phyloP scores from a whole-genome alignment of 805 yeast genomes.

The Teunomyces pallodes region DNA sequence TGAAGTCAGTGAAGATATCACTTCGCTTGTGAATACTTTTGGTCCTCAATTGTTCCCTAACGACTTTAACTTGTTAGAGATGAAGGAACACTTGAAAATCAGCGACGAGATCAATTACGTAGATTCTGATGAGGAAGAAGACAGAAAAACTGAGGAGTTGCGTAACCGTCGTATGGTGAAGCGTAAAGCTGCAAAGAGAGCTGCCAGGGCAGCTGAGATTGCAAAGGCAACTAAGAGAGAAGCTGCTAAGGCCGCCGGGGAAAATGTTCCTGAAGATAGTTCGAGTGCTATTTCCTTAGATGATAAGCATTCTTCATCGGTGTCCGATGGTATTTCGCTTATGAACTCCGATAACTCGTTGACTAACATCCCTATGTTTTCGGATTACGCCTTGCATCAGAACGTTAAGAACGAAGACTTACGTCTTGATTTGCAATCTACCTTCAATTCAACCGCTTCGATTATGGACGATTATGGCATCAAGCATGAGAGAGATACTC shows the following conservation, averaged over 20 bases:
- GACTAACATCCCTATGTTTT: constrained; percentile 63
- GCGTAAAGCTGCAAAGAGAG: constrained; percentile 19
- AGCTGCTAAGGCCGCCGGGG: neutral
- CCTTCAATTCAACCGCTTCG: constrained; percentile 28
- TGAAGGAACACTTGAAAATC: constrained; percentile 37
- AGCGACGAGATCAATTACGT: constrained; percentile 24
- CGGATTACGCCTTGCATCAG: constrained; percentile 44
- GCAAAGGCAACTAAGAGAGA: constrained; percentile 1
- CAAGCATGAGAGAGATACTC: constrained; percentile 3
- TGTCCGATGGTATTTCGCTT: constrained; percentile 60
- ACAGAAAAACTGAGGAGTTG: constrained; percentile 45
- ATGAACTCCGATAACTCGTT: constrained; percentile 60
- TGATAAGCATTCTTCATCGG: constrained; percentile 34
- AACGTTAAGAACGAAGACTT: constrained; percentile 23
- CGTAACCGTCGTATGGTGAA: constrained; percentile 40
- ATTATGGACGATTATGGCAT: constrained; percentile 32
- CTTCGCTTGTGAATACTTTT: constrained; percentile 71
- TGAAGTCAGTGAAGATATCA: constrained; percentile 67
- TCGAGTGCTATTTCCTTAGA: constrained; percentile 18
- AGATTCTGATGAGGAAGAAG: constrained; percentile 51
- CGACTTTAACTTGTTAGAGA: constrained; percentile 64
- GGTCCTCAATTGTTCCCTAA: constrained; percentile 82
- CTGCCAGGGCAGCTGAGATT: constrained; percentile 9
- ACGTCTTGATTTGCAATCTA: constrained; percentile 22
- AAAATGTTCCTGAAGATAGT: constrained; percentile 10